Base-by-base conservation (phyloP, 257 asterid species). In the Lantana camara region DNA sequence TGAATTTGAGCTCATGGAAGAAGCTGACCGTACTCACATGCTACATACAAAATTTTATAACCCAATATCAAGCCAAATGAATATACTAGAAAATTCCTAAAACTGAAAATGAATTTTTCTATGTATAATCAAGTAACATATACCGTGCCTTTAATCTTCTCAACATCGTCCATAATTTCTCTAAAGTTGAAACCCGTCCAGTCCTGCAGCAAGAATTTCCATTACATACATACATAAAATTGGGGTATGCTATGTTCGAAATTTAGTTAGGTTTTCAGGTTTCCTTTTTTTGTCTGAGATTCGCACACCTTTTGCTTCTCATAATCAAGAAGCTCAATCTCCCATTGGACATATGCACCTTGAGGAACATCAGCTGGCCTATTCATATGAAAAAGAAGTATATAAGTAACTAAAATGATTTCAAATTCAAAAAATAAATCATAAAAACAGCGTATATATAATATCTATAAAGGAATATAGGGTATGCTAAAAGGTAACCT, bases 91-190 rank as follows among this genome's bases (percentile, higher is more conserved):
- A 4, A 53, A 42, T 2, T 44, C 41, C n/a, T n/a, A 57, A 17
- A 9, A 67, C 58, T 40, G 7, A 11, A 63, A 70, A 51, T 1
- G 19, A 13, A 35, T 38, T 67, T 46, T 57, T 50, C 64, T 70
- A 45, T 23, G 66, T 65, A 50, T 59, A 70, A 55, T 44, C 62
- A 32, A 52, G 62, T 32, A 66, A 49, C 71, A 60, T 73, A 70
- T 94, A 94, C 99, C 91, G 96, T 94, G 96, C 95, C 89, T 86
- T 90, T 94, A 70, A 94, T 90, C 97, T 88, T 94, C 85, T 90
- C 96, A 78, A 94, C 99, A 38, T 90, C 99, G 7, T 77, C 88
- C 96, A 94, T 94, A 75, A 94, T 94, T 75, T 86, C 91, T 83
- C 95, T 76, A 68, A 90, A 94, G 83, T 71, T 83, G 72, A 94